A percentile compares a stretch with the other conserved stretches of the same genome.
phyloP scores from a whole-genome alignment of 2,329 filamentous ascomycete genomes.

The Clathrospora elynae region DNA sequence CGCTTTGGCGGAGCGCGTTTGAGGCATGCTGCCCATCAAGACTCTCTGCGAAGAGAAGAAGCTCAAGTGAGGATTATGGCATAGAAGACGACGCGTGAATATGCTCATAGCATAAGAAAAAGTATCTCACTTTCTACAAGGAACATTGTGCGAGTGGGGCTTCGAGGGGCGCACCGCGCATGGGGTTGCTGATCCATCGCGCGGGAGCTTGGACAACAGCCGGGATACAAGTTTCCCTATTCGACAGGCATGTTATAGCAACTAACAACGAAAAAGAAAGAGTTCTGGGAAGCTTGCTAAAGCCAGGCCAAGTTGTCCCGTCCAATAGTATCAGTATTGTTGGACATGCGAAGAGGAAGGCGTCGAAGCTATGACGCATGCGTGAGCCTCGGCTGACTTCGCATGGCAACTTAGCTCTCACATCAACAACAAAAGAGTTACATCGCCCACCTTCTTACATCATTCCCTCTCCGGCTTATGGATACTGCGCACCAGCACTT shows the following conservation, averaged over 20 bases:
- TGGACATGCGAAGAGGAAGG: too few relatives aligned
- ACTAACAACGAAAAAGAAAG: too few relatives aligned
- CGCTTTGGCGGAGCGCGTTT: slow-evolving; percentile 39
- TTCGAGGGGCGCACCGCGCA: slow-evolving; percentile 19
- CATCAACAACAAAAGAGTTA: slow-evolving; percentile 5
- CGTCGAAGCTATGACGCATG: slow-evolving; percentile 16
- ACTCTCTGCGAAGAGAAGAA: slow-evolving; percentile 20
- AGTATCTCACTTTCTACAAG: slow-evolving; percentile 17
- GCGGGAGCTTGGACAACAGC: slow-evolving; percentile 21
- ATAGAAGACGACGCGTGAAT: slow-evolving; percentile 19
- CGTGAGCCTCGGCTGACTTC: slow-evolving; percentile 15
- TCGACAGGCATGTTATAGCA: too few relatives aligned
- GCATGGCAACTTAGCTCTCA: slow-evolving; percentile 2
- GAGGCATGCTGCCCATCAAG: slow-evolving; percentile 39
- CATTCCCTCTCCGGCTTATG: too few relatives aligned
- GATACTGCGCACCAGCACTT: too few relatives aligned
- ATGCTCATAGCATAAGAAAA: slow-evolving; percentile 24
- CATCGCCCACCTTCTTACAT: not conserved
- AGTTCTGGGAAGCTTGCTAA: too few relatives aligned
- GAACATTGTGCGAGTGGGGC: slow-evolving; percentile 29
- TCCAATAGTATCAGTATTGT: not conserved
- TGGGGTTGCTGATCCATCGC: slow-evolving; percentile 17
- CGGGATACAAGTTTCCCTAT: not conserved
- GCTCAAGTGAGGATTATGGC: slow-evolving; percentile 13
- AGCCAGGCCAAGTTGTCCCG: not conserved